Base-by-base conservation (phyloP, 495 filamentous ascomycete species). In the Trichoderma parareesei region DNA sequence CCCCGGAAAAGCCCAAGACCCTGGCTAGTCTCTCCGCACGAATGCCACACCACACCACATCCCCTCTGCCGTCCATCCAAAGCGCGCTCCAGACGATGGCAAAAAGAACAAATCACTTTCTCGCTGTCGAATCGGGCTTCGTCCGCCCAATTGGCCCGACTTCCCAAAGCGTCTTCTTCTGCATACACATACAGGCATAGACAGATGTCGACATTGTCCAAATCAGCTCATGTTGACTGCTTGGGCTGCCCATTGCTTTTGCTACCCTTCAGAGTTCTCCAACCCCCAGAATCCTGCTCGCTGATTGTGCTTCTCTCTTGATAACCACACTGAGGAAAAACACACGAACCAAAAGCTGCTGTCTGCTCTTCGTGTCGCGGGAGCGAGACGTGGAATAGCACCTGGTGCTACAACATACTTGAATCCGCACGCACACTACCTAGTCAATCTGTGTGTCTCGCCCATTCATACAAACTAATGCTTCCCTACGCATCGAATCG, bases 41-140 rank as follows among this genome's bases (percentile, higher is more conserved):
- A 57, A 57, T 57, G 53, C 53, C 53, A 57, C 53, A 57, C 53
- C 53, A 57, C 53, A 57, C 53, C 27, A 27, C 53, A 4, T 37
- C 11, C 16, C 44, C n/a, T 27, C 27, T 18, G 46, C 18, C 7
- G 18, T 14, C 5, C 43, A 46, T 46, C 43, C 11, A 9, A n/a
- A 9, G 5, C 16, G 5, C 16, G 43, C 16, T 14, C 10, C 43
- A 14, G 43, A n/a, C 4, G 16, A 14, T 46, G 43, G 5, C 11
- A 41, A 27, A 27, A 27, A 27, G 27, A 27, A 41, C 40, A 41
- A 41, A 41, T 41, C 40, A 41, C 40, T 41, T 41, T 41, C 11
- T 41, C 6, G 40, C 40, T 6, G 40, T 41, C 40, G 40, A 41
- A 41, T 41, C 40, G 40, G 40, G 6, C 40, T 41, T 41, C 11